Evolutionary conservation across 1,284 basidiomycete species (phyloP), one percentile per base, ranked within the genome.

Genomic region (Volvariella volvacea): DNA sequence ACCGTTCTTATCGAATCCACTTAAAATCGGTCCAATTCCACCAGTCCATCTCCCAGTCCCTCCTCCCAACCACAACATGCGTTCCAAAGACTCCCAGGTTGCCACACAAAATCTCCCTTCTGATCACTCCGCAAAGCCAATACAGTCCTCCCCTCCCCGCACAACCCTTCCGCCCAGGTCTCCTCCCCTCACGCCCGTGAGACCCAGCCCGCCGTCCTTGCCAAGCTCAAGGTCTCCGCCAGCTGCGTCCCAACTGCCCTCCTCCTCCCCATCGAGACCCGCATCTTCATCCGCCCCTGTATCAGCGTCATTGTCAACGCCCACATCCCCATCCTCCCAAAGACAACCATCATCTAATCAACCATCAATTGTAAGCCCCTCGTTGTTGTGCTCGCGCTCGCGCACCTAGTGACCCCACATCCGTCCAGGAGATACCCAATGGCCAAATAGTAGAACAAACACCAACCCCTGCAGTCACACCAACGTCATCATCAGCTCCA

Each of bases 11-110:
- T 28, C 25, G 25, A 28, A 28, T 28, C 25, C 25, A 28, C 25
- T 51, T 51, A 52, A 52, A 53, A 55, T 55, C 52, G 52, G 47
- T 50, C 39, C 42, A 42, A 42, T 36, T 22, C 38, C 38, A 39
- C 22, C 38, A 10, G 20, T 39, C 34, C 34, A 39, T 21, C 19
- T 22, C 12, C 20, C 20, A 17, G 6, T 21, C 44, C 14, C 39
- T 19, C 37, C 8, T 42, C 39, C 44, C 12, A 6, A 6, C 25
- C 12, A 28, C 25, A 6, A 28, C 25, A 28, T 28, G 25, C 25
- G 6, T 28, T 12, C 12, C 25, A 28, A 28, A 12, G 25, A 28
- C 25, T 28, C 25, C 6, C 25, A 28, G 25, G 25, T 28, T 28
- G 25, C 25, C 25, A 28, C 25, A 6, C 25, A 28, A 28, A 28